Evolutionary conservation across 176 grass and related monocot genomes (phyloP), one percentile per base, ranked within the genome.

Genomic region (Typha latifolia): DNA sequence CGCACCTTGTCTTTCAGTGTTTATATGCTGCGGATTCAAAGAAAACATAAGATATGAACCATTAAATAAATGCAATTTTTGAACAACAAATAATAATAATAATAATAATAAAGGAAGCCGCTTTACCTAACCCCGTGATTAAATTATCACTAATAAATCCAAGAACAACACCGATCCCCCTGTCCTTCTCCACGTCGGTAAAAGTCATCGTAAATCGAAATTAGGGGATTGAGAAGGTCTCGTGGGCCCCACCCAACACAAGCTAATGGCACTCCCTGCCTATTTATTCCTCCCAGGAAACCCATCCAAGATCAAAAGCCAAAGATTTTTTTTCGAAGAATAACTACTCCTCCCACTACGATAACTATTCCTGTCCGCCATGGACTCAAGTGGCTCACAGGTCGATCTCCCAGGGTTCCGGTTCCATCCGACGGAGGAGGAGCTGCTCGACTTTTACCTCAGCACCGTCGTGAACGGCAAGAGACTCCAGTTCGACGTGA

Each of bases 391-490:
- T 13, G 77, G 78, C 4, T 51, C 67, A 11, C 72, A 77, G 69
- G 49, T 78, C 26, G 78, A 77, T 16, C 74, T 93, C 34, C 89
- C 89, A 5, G 89, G 89, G 0, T 93, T 93, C 69, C 56, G 89
- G 23, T 93, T 93, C 76, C 89, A 93, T 64, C 89, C 89, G 34
- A 82, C 94, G 47, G 89, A 91, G 74, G 89, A 90, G 70, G 89
- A 97, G 66, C 79, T 93, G 12, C 88, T 97, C 21, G 83, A 97
- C 79, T 96, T 96, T 78, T 96, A 96, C 77, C 86, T 92, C 29
- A 86, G 68, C 79, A 78, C 82, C 51, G 82, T 19, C 23, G 82
- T 67, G 6, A 48, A 68, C 1, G 85, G 69, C 0, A 84, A 77
- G 75, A 91, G 86, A 72, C 72, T 97, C 51, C 78, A 69, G 49